Evolutionary conservation across 371 early-diverging fungal species (phyloP), one percentile per base, ranked within the genome.

Genomic region (Synchytrium microbalum): DNA sequence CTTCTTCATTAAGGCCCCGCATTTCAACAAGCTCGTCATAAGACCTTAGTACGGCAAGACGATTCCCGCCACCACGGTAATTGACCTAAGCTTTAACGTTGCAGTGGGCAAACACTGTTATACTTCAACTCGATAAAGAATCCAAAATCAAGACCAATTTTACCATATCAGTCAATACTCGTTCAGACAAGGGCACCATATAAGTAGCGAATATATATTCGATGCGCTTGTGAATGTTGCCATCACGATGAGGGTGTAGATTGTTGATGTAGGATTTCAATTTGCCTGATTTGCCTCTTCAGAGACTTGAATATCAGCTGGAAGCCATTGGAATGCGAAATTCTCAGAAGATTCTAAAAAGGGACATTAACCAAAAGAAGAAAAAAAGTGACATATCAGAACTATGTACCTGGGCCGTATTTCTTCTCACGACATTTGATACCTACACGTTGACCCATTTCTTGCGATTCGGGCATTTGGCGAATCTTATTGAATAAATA

Each of bases 231-330:
- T 84, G 84, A 58, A 80, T 54, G 1, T 67, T 68, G 0, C 58
- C 54, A 61, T 84, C 66, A 26, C 58, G 61, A 8, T 64, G 31
- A 0, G 81, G 85, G 54, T 85, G 76, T 24, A 85, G 59, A 65
- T 82, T 85, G 73, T 82, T 84, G 72, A 84, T 83, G 65, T 83
- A 84, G 5, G 82, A 77, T 29, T 62, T 57, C 26, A 76, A 67
- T 2, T 65, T 58, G n/a, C 65, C 59, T 10, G 66, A 19, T 29
- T 83, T 79, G 5, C 70, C 67, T 57, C 46, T n/a, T 33, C 58
- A 8, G n/a, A n/a, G n/a, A 84, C 70, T 0, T 67, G 56, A 51
- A 86, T 71, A 32, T 84, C 84, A 16, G 79, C 62, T 0, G 84
- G 84, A 28, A 84, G 69, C 84, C 84, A 82, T 53, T 83, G 80